Evolutionary conservation across 164 flowering plant genomes (phyloP), one percentile per base, ranked within the genome.

Genomic region (Vitis rotundifolia): DNA sequence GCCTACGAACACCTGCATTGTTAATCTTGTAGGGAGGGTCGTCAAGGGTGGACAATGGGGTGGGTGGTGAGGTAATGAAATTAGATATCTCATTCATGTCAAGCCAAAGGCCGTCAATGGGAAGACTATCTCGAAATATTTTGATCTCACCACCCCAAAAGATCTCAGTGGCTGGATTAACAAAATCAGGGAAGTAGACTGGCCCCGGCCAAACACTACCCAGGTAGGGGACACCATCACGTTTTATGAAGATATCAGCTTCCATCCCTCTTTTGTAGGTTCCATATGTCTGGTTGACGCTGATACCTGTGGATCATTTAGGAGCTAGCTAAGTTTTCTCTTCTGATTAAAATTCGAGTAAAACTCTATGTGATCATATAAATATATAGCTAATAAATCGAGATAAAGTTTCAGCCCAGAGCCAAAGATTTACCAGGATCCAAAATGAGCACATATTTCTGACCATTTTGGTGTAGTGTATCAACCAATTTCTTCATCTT

Each of bases 61-160:
- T 64, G 1, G 87, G 70, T 3, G 75, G 69, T 10, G 94, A 75
- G 3, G 84, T 52, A 6, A 81, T 79, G 77, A 91, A 93, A 71
- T 89, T 93, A 44, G 97, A 83, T 52, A 83, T 2, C 75, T 93
- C 98, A 71, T 93, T 93, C 98, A 93, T 93, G 79, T 93, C 98
- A 69, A 91, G 73, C 98, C 97, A 93, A 11, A 93, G 83, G 18
- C 98, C 98, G 70, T 93, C 96, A 49, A 89, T 28, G 6, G 87
- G 87, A 56, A 90, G 64, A 61, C 82, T 52, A 63, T 86, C 76
- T 0, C 55, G 83, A 59, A 93, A 93, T 5, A 69, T 51, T 13
- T 79, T 75, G 61, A 91, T 88, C 77, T 93, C 98, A 28, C 67
- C 70, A 0, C 57, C 71, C 98, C 98, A 93, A 59, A 64, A 91